Base-by-base conservation (phyloP, 768 basidiomycete species). In the Suillus cothurnatus region DNA sequence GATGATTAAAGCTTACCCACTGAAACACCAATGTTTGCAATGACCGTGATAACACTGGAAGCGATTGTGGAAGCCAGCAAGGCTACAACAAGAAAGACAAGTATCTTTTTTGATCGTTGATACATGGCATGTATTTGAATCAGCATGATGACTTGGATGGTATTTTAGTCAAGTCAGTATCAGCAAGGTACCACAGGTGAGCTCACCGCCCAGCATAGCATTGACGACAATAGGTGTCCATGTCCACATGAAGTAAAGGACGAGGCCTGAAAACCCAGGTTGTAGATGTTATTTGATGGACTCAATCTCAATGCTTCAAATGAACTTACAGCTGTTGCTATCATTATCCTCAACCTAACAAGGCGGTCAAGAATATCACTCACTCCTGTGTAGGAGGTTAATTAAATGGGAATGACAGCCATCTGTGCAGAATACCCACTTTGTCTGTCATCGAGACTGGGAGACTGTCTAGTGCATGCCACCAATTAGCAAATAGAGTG, bases 161-260 rank as follows among this genome's bases (percentile, higher is more conserved):
- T 47, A 23, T 47, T 23, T 47, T n/a, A 47, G n/a, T 47, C 12
- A 47, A 47, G 2, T 23, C n/a, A 23, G 45, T 14, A n/a, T 45
- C n/a, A 14, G 5, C 0, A 47, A 47, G 4, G 11, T 12, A 47
- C 11, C 11, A 1, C n/a, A 47, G 5, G n/a, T 14, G 45, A 47
- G n/a, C 45, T 47, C 45, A 47, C 45, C 12, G 5, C 45, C n/a
- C 45, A 47, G 45, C 45, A 47, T 23, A 47, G 45, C 45, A 23
- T 47, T 12, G 45, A 47, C n/a, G 12, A 47, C 5, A 9, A 47
- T 12, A 47, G n/a, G 45, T 2, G n/a, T n/a, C n/a, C 5, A 47
- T 23, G 11, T 4, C n/a, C 0, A 5, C 6, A 23, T n/a, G n/a
- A 12, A 23, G n/a, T 12, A 23, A 23, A 14, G 0, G 45, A 23